Percentiles rank a stretch among this genome's conserved stretches.
Evolutionary conservation across 108 stramenopile species (phyloP).

Genomic region (Fragilariopsis cylindrus): DNA sequence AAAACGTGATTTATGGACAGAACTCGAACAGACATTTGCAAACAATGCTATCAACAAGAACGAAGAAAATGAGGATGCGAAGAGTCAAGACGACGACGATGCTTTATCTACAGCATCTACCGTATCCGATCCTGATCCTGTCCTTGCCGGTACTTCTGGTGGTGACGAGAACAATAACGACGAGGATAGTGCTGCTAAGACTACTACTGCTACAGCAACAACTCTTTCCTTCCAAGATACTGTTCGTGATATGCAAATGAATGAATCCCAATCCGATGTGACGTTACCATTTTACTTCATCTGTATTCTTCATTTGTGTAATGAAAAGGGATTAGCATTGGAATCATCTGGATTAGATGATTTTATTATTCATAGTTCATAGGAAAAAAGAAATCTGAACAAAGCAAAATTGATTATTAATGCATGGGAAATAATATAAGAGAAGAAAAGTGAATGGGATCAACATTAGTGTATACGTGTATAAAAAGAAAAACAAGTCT

Average conservation of each 20-base stretch:
- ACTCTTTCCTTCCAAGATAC: conserved; percentile 76
- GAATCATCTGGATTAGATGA: conserved; percentile 77
- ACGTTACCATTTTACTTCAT: conserved; percentile 98
- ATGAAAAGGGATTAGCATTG: conserved; percentile 93
- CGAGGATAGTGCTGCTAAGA: background rate
- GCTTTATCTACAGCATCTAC: background rate
- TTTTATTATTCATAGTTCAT: conserved; percentile 57
- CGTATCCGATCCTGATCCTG: background rate
- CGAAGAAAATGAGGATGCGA: background rate
- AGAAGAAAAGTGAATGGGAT: background rate
- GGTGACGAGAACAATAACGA: conserved; percentile 3
- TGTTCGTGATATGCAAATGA: conserved; percentile 66
- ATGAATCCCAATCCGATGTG: conserved; percentile 83
- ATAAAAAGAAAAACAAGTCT: background rate
- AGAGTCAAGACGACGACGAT: background rate
- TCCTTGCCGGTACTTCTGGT: background rate
- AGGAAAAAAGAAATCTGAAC: background rate
- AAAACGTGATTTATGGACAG: conserved; percentile 85
- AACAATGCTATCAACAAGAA: conserved; percentile 1
- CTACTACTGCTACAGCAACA: background rate
- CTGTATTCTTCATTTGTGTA: conserved; percentile 95
- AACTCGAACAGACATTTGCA: conserved; percentile 56
- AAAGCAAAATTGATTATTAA: background rate
- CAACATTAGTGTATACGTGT: conserved; percentile 1
- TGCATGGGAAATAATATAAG: background rate